Evolutionary conservation across 306 rosid genomes (phyloP).

Genomic region (Acacia crassicarpa): DNA sequence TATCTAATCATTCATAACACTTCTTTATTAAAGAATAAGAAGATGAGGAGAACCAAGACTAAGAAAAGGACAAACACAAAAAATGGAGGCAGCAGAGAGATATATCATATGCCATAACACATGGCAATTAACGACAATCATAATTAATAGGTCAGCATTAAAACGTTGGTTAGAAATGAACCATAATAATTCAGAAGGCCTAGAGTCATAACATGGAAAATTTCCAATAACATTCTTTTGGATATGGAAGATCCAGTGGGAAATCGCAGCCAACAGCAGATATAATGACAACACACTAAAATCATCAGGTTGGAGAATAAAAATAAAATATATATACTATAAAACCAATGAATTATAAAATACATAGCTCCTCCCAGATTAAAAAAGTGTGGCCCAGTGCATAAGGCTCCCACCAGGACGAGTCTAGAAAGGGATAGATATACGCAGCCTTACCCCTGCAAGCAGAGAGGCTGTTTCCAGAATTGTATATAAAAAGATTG

Average conservation of each 20-base stretch:
- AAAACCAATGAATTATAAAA: conserved; percentile 1
- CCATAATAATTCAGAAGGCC: background rate
- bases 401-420: too few relatives aligned
- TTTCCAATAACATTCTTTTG: background rate
- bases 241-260: background rate
- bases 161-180: background rate
- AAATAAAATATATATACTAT: background rate
- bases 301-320: conserved; percentile 14
- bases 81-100: background rate
- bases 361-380: conserved; percentile 12
- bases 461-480: too few relatives aligned
- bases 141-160: background rate
- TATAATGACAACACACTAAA: background rate
- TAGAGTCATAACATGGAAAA: conserved; percentile 10
- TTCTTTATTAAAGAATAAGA: background rate
- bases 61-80: background rate
- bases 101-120: too few relatives aligned
- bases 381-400: background rate
- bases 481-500: conserved; percentile 11
- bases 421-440: too few relatives aligned
- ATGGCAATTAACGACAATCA: background rate
- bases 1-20: background rate
- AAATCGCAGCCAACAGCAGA: conserved; percentile 9
- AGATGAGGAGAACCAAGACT: background rate
- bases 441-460: too few relatives aligned